phyloP scores from a whole-genome alignment of 2,329 filamentous ascomycete species.

The Colletotrichum orchidophilum region DNA sequence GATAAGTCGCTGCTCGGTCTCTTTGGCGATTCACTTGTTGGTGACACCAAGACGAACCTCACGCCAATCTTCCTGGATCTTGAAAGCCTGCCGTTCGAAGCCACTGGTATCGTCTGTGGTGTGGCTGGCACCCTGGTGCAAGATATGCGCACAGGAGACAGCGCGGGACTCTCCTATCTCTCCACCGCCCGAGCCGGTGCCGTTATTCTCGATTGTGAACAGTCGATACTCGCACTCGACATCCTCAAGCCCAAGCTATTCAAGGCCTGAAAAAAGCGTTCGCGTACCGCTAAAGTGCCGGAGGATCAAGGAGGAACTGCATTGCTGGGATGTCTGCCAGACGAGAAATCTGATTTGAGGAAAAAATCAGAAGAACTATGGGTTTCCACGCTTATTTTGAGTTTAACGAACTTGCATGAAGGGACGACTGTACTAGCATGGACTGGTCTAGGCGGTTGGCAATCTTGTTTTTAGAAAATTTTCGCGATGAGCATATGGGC shows the following conservation, averaged over 20 bases:
- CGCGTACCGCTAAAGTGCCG: no score
- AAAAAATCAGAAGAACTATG: neutral
- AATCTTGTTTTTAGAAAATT: conserved; percentile 24
- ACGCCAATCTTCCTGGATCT: conserved; percentile 92
- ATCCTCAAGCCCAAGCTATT: conserved; percentile 68
- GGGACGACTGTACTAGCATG: conserved; percentile 26
- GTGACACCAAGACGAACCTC: conserved; percentile 75
- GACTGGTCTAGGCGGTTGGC: conserved; percentile 23
- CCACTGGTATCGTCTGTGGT: conserved; percentile 94
- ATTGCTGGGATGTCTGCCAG: neutral
- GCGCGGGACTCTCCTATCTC: conserved; percentile 87
- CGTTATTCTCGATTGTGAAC: conserved; percentile 82
- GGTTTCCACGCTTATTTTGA: neutral
- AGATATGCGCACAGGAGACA: conserved; percentile 66
- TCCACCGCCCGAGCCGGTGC: conserved; percentile 89
- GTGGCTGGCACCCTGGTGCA: conserved; percentile 85
- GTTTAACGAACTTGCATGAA: conserved; percentile 24
- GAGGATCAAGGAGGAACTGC: neutral
- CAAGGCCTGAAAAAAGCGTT: conserved; percentile 37
- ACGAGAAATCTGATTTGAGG: neutral
- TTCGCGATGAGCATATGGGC: conserved; percentile 15
- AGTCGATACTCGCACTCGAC: conserved; percentile 76
- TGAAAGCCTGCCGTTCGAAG: conserved; percentile 81
- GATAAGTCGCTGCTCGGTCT: conserved; percentile 73
- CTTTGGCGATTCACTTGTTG: conserved; percentile 79